Conservation (phyloP, 768 basidiomycete genomes). For the Mycena chlorophos region DNA sequence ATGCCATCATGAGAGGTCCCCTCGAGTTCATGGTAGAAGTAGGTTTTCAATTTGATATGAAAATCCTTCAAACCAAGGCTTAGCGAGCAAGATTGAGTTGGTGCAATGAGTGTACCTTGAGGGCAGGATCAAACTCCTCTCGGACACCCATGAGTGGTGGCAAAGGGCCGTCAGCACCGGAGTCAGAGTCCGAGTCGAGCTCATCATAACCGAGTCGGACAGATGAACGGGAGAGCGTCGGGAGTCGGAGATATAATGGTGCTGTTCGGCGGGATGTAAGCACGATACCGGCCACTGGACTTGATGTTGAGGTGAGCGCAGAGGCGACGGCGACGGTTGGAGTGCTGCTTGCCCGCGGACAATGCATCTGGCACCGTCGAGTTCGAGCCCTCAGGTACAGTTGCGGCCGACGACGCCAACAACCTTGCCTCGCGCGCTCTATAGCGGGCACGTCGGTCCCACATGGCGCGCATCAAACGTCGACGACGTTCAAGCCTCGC, state of each 20-base stretch:
- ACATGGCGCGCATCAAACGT: background rate
- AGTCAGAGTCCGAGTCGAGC: constrained; percentile 2
- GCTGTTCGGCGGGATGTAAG: background rate
- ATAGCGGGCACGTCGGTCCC: background rate
- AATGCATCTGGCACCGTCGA: background rate
- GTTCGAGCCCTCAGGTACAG: too few relatives aligned
- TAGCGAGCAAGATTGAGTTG: background rate
- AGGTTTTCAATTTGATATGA: background rate
- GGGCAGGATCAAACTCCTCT: background rate
- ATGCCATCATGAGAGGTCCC: background rate
- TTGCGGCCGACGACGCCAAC: background rate
- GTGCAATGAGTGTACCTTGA: background rate
- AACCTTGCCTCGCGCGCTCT: background rate
- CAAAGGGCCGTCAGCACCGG: background rate
- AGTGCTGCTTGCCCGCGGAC: background rate
- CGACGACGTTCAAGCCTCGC: constrained; percentile 4
- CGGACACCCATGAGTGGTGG: background rate
- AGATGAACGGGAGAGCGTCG: background rate
- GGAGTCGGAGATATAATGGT: constrained; percentile 11
- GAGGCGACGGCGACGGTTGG: background rate
- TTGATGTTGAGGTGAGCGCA: background rate
- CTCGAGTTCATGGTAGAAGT: too few relatives aligned
- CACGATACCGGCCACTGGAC: background rate
- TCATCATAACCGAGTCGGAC: background rate
- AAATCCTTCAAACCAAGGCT: too few relatives aligned